Evolutionary conservation across 495 filamentous ascomycete genomes (phyloP).

Genomic region (Diplogelasinospora grovesii): DNA sequence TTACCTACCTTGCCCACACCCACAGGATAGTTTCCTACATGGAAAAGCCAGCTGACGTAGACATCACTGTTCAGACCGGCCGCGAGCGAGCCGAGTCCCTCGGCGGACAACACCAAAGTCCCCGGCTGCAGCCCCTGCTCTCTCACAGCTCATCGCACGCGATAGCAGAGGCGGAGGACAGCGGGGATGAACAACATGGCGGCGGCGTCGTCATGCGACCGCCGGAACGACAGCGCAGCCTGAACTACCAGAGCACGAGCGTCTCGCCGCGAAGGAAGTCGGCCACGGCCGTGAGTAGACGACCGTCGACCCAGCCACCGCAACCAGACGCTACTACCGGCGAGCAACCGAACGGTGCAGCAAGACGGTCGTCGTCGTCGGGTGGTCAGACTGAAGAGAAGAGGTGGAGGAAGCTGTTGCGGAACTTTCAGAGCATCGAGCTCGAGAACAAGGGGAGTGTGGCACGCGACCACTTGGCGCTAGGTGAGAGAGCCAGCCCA

Average conservation of each 20-base stretch:
- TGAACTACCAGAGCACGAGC: constrained; percentile 32
- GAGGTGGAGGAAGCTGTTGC: constrained; percentile 39
- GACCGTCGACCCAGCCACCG: constrained; percentile 4
- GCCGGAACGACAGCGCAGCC: constrained; percentile 14
- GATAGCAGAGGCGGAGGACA: constrained; percentile 16
- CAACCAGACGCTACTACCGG: constrained; percentile 10
- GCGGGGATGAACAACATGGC: constrained; percentile 16
- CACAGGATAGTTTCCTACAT: not conserved
- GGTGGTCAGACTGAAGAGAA: constrained; percentile 13
- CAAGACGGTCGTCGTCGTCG: not conserved
- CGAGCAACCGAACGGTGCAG: constrained; percentile 4
- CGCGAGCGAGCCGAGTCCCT: constrained; percentile 27
- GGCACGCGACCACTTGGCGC: constrained; percentile 86
- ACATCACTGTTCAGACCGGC: constrained; percentile 12
- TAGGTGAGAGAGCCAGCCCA: constrained; percentile 50
- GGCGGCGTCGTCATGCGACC: constrained; percentile 26
- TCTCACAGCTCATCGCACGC: constrained; percentile 6
- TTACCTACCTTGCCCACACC: no score
- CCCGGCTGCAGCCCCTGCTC: constrained; percentile 21
- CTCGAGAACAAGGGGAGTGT: constrained; percentile 96
- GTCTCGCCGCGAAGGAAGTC: constrained; percentile 14
- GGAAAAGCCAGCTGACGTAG: constrained; percentile 10
- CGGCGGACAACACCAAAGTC: constrained; percentile 10
- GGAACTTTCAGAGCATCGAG: constrained; percentile 76
- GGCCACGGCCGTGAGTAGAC: constrained; percentile 7